Evolutionary conservation across 225 moss, liverwort and hornwort species (phyloP).

Genomic region (Climacium dendroides): DNA sequence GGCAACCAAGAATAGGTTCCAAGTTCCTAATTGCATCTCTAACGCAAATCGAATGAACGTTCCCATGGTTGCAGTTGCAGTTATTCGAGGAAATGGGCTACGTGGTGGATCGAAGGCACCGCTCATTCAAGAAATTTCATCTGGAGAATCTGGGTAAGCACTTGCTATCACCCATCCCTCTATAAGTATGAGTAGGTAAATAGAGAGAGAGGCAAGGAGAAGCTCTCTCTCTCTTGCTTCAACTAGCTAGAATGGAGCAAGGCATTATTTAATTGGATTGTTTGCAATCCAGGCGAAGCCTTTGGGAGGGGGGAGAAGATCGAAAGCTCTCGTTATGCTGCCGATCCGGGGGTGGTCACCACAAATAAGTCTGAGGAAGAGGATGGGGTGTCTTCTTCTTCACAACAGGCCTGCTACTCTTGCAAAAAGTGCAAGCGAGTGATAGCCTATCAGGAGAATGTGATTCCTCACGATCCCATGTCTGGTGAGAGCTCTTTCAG

Average conservation of each 20-base stretch:
- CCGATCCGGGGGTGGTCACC: constrained; percentile 37
- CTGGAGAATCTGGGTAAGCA: constrained; percentile 47
- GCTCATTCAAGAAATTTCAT: constrained; percentile 38
- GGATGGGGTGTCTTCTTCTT: constrained; percentile 22
- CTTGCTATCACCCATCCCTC: not conserved
- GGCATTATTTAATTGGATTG: constrained; percentile 44
- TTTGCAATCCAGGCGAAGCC: constrained; percentile 61
- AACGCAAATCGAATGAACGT: not conserved
- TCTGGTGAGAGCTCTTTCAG: constrained; percentile 67
- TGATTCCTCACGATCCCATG: constrained; percentile 44
- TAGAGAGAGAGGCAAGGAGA: not conserved
- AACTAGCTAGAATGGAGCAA: constrained; percentile 23
- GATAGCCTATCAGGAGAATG: constrained; percentile 51
- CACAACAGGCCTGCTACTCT: constrained; percentile 20
- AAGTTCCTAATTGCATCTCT: not conserved
- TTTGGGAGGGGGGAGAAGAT: constrained; percentile 65
- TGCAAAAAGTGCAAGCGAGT: constrained; percentile 63
- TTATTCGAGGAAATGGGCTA: constrained; percentile 51
- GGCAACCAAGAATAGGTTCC: not conserved
- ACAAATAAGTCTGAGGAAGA: constrained; percentile 24
- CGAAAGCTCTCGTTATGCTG: constrained; percentile 55
- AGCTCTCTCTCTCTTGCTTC: constrained; percentile 6
- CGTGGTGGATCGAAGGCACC: constrained; percentile 22
- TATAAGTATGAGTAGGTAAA: not conserved
- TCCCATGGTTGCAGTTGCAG: constrained; percentile 22